Conservation (phyloP, 805 yeast genomes). For the Kluyveromyces dobzhanskii region DNA sequence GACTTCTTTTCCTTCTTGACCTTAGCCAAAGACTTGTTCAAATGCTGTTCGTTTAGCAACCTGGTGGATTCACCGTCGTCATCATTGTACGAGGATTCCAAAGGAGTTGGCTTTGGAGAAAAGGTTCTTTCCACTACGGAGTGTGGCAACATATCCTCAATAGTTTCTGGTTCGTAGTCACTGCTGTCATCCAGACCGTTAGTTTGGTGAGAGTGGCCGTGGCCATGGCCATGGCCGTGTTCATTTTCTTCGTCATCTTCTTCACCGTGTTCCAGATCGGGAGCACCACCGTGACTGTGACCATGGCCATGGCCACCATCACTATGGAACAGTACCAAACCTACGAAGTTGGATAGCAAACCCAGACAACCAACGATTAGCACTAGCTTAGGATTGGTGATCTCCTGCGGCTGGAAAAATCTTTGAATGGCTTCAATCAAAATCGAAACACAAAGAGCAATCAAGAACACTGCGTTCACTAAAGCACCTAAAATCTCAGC, state of each 20-base stretch:
- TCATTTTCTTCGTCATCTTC: constrained; percentile 9
- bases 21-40: constrained; percentile 1
- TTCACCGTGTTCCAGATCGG: constrained; percentile 11
- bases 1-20: constrained; percentile 8
- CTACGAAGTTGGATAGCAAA: constrained; percentile 70
- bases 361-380: constrained; percentile 80
- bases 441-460: constrained; percentile 89
- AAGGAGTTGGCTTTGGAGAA: constrained; percentile 11
- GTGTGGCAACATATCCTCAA: constrained; percentile 21
- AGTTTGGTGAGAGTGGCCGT: constrained; percentile 21
- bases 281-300: constrained; percentile 21
- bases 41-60: constrained; percentile 9
- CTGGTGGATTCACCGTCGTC: constrained; percentile 31
- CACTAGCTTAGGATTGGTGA: constrained; percentile 76
- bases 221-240: constrained; percentile 10
- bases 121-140: constrained; percentile 18
- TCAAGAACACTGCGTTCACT: constrained; percentile 83
- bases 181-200: constrained; percentile 7
- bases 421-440: constrained; percentile 90
- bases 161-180: constrained; percentile 2
- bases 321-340: constrained; percentile 83
- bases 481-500: constrained; percentile 96
- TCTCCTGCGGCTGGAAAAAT: constrained; percentile 68
- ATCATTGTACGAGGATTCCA: not conserved
- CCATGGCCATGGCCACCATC: constrained; percentile 50